Evolutionary conservation across 495 filamentous ascomycete genomes (phyloP), one percentile per base, ranked within the genome.

Genomic region (Rhypophila decipiens): DNA sequence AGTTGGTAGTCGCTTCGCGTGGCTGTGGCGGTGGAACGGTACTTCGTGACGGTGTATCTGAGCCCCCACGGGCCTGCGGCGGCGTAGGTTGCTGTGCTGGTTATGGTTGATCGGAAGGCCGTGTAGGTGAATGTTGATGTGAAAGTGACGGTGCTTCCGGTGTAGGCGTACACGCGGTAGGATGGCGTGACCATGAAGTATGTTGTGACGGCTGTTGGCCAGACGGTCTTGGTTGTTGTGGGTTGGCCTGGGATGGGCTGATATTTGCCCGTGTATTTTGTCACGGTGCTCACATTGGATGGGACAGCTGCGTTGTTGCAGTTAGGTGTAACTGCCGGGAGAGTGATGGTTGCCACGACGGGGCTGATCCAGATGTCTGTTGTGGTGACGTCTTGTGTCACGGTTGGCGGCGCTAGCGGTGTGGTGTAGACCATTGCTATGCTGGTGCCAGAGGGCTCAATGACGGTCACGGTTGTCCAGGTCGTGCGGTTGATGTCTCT

Each of bases 221-320:
- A 53, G 2, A 29, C 5, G 33, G 22, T 53, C 13, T 20, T 10
- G 19, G 35, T 20, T 3, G 29, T 45, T 39, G 41, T 51, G 41
- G 45, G 41, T 39, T 53, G 51, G 34, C 51, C 51, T 20, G 45
- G 38, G 41, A 53, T 19, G n/a, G 46, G 51, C 29, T 19, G 43
- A 24, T 53, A 53, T 5, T 19, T 42, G 33, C 51, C 51, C 1
- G 45, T 49, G 36, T 53, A 53, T 9, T 5, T 17, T 5, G 51
- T 53, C n/a, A 36, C n/a, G 23, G 40, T 53, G 22, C 2, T 49
- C n/a, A 22, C 41, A 3, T 27, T 24, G 12, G 50, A 15, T 13
- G 27, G 27, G 13, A 7, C 27, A 13, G 27, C 7, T 13, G 27
- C 27, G 46, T 49, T 49, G 45, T 15, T 39, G 45, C 51, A 53